A percentile compares a stretch with the other conserved stretches of the same genome.
Evolutionary conservation across 139 green algal genomes (phyloP).

Genomic region (Micractinium conductrix): DNA sequence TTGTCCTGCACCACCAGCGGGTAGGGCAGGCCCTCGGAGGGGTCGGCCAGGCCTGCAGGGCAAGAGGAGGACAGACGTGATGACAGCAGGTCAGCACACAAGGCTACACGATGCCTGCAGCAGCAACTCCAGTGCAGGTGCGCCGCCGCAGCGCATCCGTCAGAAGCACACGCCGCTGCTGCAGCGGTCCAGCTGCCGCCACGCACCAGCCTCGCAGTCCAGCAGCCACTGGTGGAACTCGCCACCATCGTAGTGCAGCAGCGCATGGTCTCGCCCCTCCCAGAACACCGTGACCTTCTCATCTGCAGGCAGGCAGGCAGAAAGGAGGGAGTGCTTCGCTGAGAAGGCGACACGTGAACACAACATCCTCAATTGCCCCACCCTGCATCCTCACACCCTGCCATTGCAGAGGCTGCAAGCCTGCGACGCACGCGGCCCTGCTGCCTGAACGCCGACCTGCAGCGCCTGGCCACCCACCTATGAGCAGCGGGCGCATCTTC

Average conservation of each 20-base stretch:
- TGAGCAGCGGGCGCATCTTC: conserved; percentile 45
- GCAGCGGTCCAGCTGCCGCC: not conserved
- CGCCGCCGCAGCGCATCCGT: too few relatives aligned
- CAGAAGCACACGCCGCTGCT: not conserved
- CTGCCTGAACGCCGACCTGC: not conserved
- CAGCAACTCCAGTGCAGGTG: not conserved
- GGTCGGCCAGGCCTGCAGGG: conserved; percentile 27
- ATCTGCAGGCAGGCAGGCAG: conserved; percentile 20
- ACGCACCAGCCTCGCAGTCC: conserved; percentile 40
- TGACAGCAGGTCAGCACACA: not conserved
- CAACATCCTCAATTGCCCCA: too few relatives aligned
- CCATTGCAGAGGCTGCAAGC: too few relatives aligned
- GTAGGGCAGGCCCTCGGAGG: conserved; percentile 39
- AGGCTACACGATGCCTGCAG: not conserved
- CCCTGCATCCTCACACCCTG: too few relatives aligned
- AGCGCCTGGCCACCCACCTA: not conserved
- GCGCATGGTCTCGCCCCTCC: conserved; percentile 29
- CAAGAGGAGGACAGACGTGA: not conserved
- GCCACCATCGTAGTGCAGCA: conserved; percentile 42
- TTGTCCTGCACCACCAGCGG: conserved; percentile 52
- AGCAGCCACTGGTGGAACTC: conserved; percentile 46
- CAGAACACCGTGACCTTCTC: conserved; percentile 54
- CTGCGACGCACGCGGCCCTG: too few relatives aligned
- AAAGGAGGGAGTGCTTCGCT: not conserved
- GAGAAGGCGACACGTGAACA: too few relatives aligned